Evolutionary conservation across 1,139 yeast species (phyloP).

Genomic region (Meyerozyma sp.): DNA sequence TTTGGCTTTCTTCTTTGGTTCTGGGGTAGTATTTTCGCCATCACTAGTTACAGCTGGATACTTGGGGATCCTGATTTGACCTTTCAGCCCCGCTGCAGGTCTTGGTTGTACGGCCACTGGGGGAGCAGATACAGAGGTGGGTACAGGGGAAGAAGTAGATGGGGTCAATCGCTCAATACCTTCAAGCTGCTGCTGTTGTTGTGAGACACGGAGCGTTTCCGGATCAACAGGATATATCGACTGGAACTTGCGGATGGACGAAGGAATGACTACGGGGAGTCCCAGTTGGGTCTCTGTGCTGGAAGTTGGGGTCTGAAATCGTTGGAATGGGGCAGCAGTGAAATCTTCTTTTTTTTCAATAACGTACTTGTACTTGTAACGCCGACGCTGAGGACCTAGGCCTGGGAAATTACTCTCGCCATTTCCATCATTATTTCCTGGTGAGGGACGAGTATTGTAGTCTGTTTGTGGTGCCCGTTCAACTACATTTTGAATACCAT

Average conservation of each 20-base stretch:
- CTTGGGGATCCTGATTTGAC: not conserved
- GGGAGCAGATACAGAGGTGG: not conserved
- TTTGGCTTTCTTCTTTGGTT: not conserved
- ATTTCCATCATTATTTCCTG: not conserved
- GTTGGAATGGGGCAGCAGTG: not conserved
- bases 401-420: not conserved
- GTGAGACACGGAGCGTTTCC: not conserved
- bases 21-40: not conserved
- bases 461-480: not conserved
- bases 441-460: not conserved
- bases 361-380: not conserved
- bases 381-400: not conserved
- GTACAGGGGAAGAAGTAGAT: not conserved
- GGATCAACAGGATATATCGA: not conserved
- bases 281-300: not conserved
- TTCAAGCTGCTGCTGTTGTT: not conserved
- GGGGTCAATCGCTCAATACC: not conserved
- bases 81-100: not conserved
- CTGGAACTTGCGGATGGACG: not conserved
- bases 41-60: not conserved
- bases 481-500: too few relatives aligned
- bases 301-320: not conserved
- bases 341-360: not conserved
- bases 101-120: not conserved
- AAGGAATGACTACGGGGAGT: not conserved